These are phyloP conservation scores for Chrysanthemum seticuspe DNA, from an alignment of 129 eudicot genomes.

Conservation along the genomic window DNA sequence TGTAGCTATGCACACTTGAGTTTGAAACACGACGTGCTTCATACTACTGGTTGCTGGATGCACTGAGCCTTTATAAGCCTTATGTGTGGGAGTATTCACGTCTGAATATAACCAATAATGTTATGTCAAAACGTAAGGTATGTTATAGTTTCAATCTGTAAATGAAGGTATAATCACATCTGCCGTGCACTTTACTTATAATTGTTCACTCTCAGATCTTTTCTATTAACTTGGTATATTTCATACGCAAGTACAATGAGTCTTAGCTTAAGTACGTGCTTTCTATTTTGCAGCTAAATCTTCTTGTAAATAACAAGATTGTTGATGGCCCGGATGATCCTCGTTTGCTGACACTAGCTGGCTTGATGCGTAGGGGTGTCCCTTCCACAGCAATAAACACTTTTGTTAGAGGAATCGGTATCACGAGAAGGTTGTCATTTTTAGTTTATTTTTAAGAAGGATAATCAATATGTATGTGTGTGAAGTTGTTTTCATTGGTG, in stretches of 20 bases:
- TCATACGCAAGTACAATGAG: not conserved
- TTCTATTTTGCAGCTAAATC: constrained; percentile 56
- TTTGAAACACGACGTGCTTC: constrained; percentile 96
- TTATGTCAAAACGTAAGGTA: constrained; percentile 96
- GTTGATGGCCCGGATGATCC: constrained; percentile 99
- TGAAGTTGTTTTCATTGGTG: not conserved
- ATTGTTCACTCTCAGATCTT: too few relatives aligned
- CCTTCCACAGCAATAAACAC: constrained; percentile 80
- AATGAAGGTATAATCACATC: not conserved
- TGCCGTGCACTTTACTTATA: too few relatives aligned
- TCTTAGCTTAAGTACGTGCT: not conserved
- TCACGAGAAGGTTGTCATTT: constrained; percentile 74
- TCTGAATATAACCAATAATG: constrained; percentile 77
- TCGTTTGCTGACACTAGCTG: constrained; percentile 89
- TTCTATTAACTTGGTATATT: too few relatives aligned
- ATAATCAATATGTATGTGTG: not conserved
- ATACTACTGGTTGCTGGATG: constrained; percentile 88
- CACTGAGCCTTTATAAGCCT: constrained; percentile 83
- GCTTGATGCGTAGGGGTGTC: constrained; percentile 91
- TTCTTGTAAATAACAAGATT: constrained; percentile 79
- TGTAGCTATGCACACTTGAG: constrained; percentile 91
- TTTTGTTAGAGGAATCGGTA: constrained; percentile 90
- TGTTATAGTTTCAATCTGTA: not conserved
- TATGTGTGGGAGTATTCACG: constrained; percentile 90
- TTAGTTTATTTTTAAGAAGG: not conserved